A percentile compares a stretch with the other conserved stretches of the same genome.
Evolutionary conservation across 306 rosid genomes (phyloP).

Genomic region (Begonia loranthoides): DNA sequence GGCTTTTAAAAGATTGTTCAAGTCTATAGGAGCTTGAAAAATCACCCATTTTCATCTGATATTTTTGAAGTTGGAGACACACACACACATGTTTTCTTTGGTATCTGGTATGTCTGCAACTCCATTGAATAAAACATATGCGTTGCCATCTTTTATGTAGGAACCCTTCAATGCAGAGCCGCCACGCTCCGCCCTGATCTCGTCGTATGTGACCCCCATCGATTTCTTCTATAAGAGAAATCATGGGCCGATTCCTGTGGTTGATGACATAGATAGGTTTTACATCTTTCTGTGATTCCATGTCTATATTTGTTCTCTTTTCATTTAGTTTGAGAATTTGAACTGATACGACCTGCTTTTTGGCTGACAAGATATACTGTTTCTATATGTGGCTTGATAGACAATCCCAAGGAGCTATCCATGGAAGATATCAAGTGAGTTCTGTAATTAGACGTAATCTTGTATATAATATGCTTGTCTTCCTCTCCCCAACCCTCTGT

Average conservation of each 20-base stretch:
- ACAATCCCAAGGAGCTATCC: not conserved
- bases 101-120: too few relatives aligned
- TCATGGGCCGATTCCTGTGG: constrained; percentile 74
- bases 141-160: constrained; percentile 17
- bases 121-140: too few relatives aligned
- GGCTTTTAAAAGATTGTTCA: not conserved
- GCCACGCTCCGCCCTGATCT: constrained; percentile 42
- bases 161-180: constrained; percentile 92
- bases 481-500: too few relatives aligned
- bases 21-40: not conserved
- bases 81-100: too few relatives aligned
- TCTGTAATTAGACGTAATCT: too few relatives aligned
- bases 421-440: not conserved
- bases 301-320: not conserved
- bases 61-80: not conserved
- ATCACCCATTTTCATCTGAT: too few relatives aligned
- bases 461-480: too few relatives aligned
- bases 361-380: not conserved
- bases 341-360: not conserved
- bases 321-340: too few relatives aligned
- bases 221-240: constrained; percentile 87
- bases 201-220: constrained; percentile 61
- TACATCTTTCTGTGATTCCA: not conserved
- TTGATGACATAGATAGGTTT: constrained; percentile 62
- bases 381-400: not conserved